Evolutionary conservation across 2,329 filamentous ascomycete genomes (phyloP).

Genomic region (Cryphonectria radicalis): DNA sequence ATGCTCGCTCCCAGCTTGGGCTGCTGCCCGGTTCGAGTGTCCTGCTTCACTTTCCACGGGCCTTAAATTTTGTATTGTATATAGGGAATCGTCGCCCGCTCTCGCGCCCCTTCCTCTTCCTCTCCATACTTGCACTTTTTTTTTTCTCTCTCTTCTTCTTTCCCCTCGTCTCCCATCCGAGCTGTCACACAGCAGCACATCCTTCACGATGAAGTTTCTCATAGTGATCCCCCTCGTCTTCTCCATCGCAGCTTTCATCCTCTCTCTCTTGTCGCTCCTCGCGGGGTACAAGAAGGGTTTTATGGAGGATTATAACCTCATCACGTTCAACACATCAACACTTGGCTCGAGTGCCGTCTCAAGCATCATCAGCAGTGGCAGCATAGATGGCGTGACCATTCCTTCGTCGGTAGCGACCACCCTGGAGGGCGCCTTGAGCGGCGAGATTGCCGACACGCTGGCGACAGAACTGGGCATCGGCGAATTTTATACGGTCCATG

Average conservation of each 20-base stretch:
- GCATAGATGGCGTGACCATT: constrained; percentile 3
- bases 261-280: constrained; percentile 43
- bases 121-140: not conserved
- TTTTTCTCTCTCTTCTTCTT: too few species aligned
- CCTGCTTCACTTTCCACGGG: not conserved
- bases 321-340: constrained; percentile 48
- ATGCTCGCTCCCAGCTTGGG: not conserved
- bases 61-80: not conserved
- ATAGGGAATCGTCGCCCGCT: not conserved
- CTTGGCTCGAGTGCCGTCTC: constrained; percentile 44
- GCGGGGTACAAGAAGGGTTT: constrained; percentile 43
- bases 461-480: constrained; percentile 37
- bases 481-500: constrained; percentile 40
- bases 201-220: constrained; percentile 18
- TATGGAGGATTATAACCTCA: constrained; percentile 44
- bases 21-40: not conserved
- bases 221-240: constrained; percentile 37
- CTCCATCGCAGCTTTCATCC: constrained; percentile 42
- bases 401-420: constrained; percentile 28
- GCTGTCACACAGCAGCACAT: not conserved
- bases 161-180: not conserved
- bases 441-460: constrained; percentile 32
- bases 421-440: constrained; percentile 29
- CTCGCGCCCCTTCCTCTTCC: not conserved
- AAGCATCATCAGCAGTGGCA: constrained; percentile 3